Percentiles rank a stretch among this genome's conserved stretches.
These are phyloP conservation scores for Plenodomus lindquistii DNA, from an alignment of 2,329 filamentous ascomycete species.

Conservation along the genomic window DNA sequence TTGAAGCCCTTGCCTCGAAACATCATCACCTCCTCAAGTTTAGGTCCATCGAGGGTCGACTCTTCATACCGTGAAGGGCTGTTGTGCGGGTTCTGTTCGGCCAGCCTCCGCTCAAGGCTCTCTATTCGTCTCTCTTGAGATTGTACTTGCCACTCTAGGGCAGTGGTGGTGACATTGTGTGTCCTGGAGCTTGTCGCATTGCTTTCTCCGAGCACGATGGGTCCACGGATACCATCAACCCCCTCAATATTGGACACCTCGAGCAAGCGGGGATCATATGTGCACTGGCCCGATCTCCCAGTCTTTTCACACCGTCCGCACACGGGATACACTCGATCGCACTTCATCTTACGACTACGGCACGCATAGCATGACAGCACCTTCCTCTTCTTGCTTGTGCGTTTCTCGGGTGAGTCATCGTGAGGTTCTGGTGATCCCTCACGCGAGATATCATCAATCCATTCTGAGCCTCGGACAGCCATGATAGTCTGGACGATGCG, in stretches of 20 bases:
- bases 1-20: slow-evolving; percentile 51
- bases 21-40: slow-evolving; percentile 43
- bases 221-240: slow-evolving; percentile 25
- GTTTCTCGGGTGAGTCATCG: slow-evolving; percentile 42
- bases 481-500: slow-evolving; percentile 14
- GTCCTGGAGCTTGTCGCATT: slow-evolving; percentile 4
- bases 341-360: slow-evolving; percentile 53
- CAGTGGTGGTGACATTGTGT: slow-evolving; percentile 15
- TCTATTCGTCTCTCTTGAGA: slow-evolving; percentile 38
- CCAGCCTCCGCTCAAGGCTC: slow-evolving; percentile 34
- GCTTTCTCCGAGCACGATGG: slow-evolving; percentile 8
- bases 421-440: slow-evolving; percentile 34
- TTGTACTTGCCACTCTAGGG: slow-evolving; percentile 32
- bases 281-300: slow-evolving; percentile 48
- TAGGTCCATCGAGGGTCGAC: slow-evolving; percentile 16
- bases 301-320: slow-evolving; percentile 51
- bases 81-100: slow-evolving; percentile 21
- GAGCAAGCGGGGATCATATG: slow-evolving; percentile 45
- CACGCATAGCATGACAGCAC: slow-evolving; percentile 54
- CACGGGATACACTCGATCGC: slow-evolving; percentile 50
- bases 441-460: slow-evolving; percentile 31
- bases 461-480: slow-evolving; percentile 30
- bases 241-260: slow-evolving; percentile 32
- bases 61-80: slow-evolving; percentile 21
- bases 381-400: slow-evolving; percentile 48